Percentiles rank a stretch among this genome's conserved stretches.
phyloP scores from a whole-genome alignment of 2,329 filamentous ascomycete genomes.

The Hypoxylon sp. region DNA sequence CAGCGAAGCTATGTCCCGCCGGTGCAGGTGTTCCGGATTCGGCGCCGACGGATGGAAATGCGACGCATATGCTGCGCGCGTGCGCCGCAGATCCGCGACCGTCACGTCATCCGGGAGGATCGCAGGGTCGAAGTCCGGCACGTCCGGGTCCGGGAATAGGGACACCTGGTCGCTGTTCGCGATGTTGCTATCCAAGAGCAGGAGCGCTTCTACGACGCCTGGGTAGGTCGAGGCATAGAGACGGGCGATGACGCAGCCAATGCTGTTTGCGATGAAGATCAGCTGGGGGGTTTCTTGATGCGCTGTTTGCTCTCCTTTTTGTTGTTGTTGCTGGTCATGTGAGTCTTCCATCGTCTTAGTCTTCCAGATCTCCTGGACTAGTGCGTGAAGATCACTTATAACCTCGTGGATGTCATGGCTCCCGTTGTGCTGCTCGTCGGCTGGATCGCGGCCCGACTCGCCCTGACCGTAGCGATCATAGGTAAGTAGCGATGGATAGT shows the following conservation, averaged over 20 bases:
- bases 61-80: conserved; percentile 55
- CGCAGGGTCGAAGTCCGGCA: conserved; percentile 59
- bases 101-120: conserved; percentile 60
- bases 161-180: conserved; percentile 70
- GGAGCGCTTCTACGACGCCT: conserved; percentile 60
- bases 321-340: not conserved
- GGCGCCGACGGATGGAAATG: conserved; percentile 66
- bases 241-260: conserved; percentile 67
- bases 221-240: conserved; percentile 66
- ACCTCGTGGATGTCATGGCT: conserved; percentile 64
- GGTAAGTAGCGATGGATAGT: conserved; percentile 59
- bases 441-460: conserved; percentile 61
- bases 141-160: conserved; percentile 69
- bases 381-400: conserved; percentile 61
- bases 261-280: conserved; percentile 67
- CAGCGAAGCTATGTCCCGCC: conserved; percentile 60
- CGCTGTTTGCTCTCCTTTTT: conserved; percentile 18
- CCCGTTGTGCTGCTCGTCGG: conserved; percentile 64
- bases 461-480: conserved; percentile 74
- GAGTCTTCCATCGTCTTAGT: conserved; percentile 29
- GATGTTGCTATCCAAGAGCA: conserved; percentile 72
- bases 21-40: conserved; percentile 65
- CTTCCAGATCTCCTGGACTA: conserved; percentile 59
- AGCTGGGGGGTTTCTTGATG: conserved; percentile 50
- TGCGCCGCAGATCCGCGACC: conserved; percentile 54